phyloP scores from a whole-genome alignment of 768 basidiomycete genomes.

The Tulasnella sp. region DNA sequence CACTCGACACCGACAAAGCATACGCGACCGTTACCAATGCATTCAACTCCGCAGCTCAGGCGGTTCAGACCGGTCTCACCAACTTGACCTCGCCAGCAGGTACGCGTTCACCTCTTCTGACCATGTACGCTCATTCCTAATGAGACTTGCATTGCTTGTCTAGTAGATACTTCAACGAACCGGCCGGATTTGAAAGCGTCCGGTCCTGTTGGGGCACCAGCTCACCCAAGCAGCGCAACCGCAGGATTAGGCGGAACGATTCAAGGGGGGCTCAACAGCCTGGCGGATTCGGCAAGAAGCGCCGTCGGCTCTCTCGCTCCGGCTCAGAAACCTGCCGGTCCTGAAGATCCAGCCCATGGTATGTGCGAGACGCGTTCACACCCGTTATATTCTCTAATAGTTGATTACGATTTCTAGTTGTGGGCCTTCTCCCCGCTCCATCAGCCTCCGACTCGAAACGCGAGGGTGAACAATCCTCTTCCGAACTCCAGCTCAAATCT shows the following conservation, averaged over 20 bases:
- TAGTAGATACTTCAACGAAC: background rate
- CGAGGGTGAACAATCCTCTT: background rate
- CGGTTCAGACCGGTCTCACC: background rate
- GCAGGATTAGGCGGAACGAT: background rate
- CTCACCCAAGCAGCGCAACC: background rate
- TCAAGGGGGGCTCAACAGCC: background rate
- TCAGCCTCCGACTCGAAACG: background rate
- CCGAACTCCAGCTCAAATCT: background rate
- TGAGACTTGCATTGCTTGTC: background rate
- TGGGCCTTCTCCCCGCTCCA: constrained; percentile 14
- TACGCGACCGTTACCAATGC: background rate
- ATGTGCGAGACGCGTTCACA: background rate
- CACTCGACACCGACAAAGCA: background rate
- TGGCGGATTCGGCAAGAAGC: background rate
- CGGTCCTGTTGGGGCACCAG: constrained; percentile 4
- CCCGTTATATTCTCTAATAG: background rate
- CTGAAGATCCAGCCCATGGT: background rate
- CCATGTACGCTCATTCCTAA: background rate
- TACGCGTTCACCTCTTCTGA: background rate
- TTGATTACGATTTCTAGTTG: background rate
- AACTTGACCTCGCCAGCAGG: constrained; percentile 2
- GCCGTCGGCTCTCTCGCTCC: background rate
- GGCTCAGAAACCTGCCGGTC: background rate
- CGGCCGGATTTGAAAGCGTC: background rate
- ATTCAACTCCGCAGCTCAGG: constrained; percentile 3